Conservation (phyloP, 1,284 basidiomycete species). For the Serendipita sp. region DNA sequence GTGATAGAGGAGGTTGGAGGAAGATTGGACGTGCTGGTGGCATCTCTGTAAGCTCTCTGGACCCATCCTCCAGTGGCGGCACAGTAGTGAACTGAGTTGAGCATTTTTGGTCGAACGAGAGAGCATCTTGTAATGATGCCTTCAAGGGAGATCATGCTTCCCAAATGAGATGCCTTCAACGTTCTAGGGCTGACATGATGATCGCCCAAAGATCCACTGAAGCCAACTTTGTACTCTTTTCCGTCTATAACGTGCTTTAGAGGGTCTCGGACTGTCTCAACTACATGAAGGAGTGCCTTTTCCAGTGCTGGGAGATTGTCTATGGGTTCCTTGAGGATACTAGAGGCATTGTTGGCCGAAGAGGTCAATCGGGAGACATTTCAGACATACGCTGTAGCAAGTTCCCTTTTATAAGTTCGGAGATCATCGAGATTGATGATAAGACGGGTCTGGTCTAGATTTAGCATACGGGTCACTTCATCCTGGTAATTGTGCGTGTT, state of each 20-base stretch:
- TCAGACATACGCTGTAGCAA: constrained; percentile 30
- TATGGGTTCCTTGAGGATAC: constrained; percentile 77
- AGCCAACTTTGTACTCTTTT: constrained; percentile 78
- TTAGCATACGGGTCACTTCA: constrained; percentile 75
- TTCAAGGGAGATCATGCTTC: constrained; percentile 93
- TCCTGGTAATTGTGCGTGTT: constrained; percentile 82
- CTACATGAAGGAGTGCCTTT: constrained; percentile 62
- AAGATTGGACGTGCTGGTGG: constrained; percentile 67
- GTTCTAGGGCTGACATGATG: constrained; percentile 95
- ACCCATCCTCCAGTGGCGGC: constrained; percentile 76
- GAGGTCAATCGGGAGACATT: neutral
- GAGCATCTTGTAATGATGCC: constrained; percentile 98
- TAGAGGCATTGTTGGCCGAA: constrained; percentile 19
- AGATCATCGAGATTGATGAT: constrained; percentile 95
- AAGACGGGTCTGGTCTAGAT: constrained; percentile 73
- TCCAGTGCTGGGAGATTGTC: constrained; percentile 90
- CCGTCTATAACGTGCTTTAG: constrained; percentile 73
- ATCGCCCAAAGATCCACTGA: constrained; percentile 97
- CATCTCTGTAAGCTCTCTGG: constrained; percentile 84
- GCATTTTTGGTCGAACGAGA: constrained; percentile 95
- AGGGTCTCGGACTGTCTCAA: constrained; percentile 62
- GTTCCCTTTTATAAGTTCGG: constrained; percentile 82
- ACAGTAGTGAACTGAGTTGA: constrained; percentile 93
- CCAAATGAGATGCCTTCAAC: constrained; percentile 75
- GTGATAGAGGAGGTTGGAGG: constrained; percentile 86